phyloP scores from a whole-genome alignment of 176 grass and related monocot species.

The Eragrostis curvula region DNA sequence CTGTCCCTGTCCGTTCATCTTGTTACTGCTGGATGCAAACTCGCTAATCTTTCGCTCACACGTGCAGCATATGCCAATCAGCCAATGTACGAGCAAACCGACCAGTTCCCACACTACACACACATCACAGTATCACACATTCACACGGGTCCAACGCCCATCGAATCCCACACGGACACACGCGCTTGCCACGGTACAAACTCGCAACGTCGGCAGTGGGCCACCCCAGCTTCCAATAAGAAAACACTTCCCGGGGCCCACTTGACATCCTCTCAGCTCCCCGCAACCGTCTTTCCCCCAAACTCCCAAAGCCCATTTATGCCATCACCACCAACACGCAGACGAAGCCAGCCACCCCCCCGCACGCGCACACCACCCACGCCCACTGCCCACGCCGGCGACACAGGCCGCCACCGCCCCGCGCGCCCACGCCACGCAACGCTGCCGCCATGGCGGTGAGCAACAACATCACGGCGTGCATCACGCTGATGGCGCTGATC shows the following conservation, averaged over 20 bases:
- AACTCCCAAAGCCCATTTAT: neutral
- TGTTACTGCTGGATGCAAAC: neutral
- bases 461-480: conserved; percentile 92
- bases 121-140: neutral
- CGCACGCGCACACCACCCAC: neutral
- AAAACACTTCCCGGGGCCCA: neutral
- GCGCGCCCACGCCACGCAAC: neutral
- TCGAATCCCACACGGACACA: neutral
- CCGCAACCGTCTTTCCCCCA: conserved; percentile 27
- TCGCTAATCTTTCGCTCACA: neutral
- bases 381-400: neutral
- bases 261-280: conserved; percentile 8
- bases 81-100: neutral
- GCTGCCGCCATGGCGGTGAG: conserved; percentile 93
- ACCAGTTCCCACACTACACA: neutral
- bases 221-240: neutral
- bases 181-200: neutral
- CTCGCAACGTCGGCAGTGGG: neutral
- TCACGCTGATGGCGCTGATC: conserved; percentile 78
- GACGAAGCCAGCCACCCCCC: neutral
- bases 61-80: neutral
- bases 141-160: neutral
- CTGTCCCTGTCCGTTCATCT: neutral
- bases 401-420: neutral
- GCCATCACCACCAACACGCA: neutral